Evolutionary conservation across 2,329 filamentous ascomycete genomes (phyloP), one percentile per base, ranked within the genome.

Genomic region (Acrocalymma vagum): DNA sequence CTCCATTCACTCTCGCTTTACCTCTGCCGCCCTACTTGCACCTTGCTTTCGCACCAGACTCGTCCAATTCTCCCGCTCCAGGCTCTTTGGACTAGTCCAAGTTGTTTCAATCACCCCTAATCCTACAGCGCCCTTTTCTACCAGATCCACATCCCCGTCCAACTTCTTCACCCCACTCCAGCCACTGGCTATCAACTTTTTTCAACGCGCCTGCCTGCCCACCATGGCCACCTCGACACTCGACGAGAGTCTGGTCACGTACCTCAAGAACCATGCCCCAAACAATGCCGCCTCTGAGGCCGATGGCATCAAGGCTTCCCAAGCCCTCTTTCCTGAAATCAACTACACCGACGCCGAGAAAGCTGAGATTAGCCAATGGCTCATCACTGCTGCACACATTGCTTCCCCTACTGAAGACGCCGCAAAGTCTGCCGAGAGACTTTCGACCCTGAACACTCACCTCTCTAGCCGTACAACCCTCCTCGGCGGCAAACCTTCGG

Each of bases 281-380:
- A 67, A 70, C 49, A 67, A 69, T 30, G 61, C 62, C n/a, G 58
- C 58, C 42, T 43, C 55, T 34, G 62, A 69, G 48, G 58, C 63
- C 21, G 67, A 71, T 39, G 56, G 67, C 27, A 58, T 70, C 57
- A 70, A 76, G 55, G 68, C 75, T 51, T 77, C 74, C 46, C 72
- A 78, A 69, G 82, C 79, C 66, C 88, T 93, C 62, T 84, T 90
- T 74, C 77, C 82, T 52, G 74, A 80, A 51, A 80, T 82, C 65
- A 84, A 82, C 60, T 95, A 94, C 77, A 84, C 83, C 50, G 78
- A 86, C 60, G 81, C 84, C 53, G 92, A 97, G 75, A 85, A 92
- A 74, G 82, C 87, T 13, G 90, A 96, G 75, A 87, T 96, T 70
- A 84, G 87, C 72, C 87, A 94, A 78, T 96, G 92, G 92, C 80